Conservation (phyloP, 163 green algal genomes). For the Prototheca wickerhamii region DNA sequence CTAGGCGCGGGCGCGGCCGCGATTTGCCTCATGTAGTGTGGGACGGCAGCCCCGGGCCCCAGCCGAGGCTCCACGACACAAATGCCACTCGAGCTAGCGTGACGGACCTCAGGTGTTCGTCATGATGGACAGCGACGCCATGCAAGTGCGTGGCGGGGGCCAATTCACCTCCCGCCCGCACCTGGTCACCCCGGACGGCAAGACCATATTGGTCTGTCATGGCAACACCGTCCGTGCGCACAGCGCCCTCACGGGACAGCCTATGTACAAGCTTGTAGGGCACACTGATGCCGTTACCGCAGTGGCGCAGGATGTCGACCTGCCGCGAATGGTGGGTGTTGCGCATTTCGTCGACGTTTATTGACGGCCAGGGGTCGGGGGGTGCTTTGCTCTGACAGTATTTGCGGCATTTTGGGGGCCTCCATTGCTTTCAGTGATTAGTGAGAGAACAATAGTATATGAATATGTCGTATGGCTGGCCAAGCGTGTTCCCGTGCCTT, state of each 20-base stretch:
- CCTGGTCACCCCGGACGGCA: constrained; percentile 34
- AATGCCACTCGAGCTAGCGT: too few relatives aligned
- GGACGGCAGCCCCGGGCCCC: too few relatives aligned
- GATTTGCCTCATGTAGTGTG: too few relatives aligned
- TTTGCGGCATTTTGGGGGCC: not conserved
- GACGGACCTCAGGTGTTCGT: too few relatives aligned
- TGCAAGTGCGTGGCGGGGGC: constrained; percentile 23
- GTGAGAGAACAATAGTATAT: too few relatives aligned
- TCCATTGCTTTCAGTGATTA: too few relatives aligned
- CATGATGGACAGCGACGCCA: not conserved
- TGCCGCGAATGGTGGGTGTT: not conserved
- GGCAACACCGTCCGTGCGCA: constrained; percentile 33
- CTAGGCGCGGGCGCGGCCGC: too few relatives aligned
- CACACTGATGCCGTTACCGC: constrained; percentile 44
- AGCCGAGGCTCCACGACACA: too few relatives aligned
- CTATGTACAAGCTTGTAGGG: constrained; percentile 29
- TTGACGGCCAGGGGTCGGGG: not conserved
- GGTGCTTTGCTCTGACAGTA: not conserved
- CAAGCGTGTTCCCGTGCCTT: too few relatives aligned
- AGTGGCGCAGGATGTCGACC: constrained; percentile 25
- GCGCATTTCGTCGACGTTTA: not conserved
- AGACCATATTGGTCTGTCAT: constrained; percentile 24
- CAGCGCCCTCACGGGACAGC: constrained; percentile 37
- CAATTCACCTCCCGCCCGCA: constrained; percentile 28
- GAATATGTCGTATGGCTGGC: too few relatives aligned